Base-by-base conservation (phyloP, 2,329 filamentous ascomycete genomes). In the Colletotrichum kahawae region DNA sequence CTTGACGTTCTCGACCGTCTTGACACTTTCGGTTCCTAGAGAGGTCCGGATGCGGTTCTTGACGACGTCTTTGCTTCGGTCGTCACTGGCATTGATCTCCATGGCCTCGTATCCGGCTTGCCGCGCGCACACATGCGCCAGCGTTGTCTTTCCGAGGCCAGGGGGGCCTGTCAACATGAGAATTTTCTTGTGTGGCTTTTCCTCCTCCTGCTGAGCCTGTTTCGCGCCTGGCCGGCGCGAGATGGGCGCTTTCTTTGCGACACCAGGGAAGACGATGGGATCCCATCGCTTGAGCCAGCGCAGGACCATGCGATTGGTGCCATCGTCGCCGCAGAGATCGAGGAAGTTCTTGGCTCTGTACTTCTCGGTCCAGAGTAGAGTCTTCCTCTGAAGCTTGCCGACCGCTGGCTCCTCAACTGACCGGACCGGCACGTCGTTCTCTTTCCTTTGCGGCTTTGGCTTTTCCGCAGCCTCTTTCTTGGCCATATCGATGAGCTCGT, bases 71-170 rank as follows among this genome's bases (percentile, higher is more conserved):
- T 91, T 90, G 81, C 95, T 98, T 79, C 97, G 91, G 82, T 99
- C 97, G 81, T 99, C 97, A 79, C 96, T 98, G 10, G 97, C 97
- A 80, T 99, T 99, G 85, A 99, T 98, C 82, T 99, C 97, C 81
- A 98, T 91, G 1, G 98, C 94, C 80, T 98, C 97, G 80, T 99
- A 99, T 1, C 97, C 97, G 7, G 97, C 97, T 84, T 99, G 97
- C 78, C 90, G 93, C 1, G 97, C 97, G 82, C 97, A 98, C 0
- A 99, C 97, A 84, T 99, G 97, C 2, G 97, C 97, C 63, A 99
- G 84, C 0, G 97, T 99, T 0, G 97, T 99, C 87, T 99, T 99
- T 33, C 97, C 97, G 13, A 99, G 87, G 3, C 97, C 97, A 0
- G 97, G 97, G 0, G 97, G 95, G 0, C 97, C 97, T 1, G 96